Conservation (phyloP, 805 yeast genomes). For the Clavispora vitiphila region DNA sequence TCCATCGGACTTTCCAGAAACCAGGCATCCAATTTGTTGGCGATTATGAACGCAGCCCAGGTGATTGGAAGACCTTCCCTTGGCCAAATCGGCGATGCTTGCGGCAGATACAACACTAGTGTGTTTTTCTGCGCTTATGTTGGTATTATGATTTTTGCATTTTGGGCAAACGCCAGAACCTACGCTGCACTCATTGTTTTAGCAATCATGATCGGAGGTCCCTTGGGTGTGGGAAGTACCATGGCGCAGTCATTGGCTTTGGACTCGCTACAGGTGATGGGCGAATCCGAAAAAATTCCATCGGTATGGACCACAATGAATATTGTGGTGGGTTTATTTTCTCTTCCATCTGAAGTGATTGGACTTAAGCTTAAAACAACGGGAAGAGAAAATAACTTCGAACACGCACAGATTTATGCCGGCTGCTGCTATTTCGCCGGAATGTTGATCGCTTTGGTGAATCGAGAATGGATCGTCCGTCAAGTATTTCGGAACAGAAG, state of each 20-base stretch:
- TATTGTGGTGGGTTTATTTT: constrained; percentile 25
- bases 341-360: constrained; percentile 49
- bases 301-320: constrained; percentile 39
- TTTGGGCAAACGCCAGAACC: constrained; percentile 34
- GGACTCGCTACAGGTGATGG: constrained; percentile 10
- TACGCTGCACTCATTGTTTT: constrained; percentile 29
- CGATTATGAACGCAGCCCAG: constrained; percentile 39
- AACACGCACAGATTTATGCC: constrained; percentile 56
- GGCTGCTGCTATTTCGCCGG: constrained; percentile 47
- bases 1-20: constrained; percentile 39
- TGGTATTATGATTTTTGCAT: constrained; percentile 27
- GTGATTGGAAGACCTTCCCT: constrained; percentile 47
- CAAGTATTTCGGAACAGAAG: constrained; percentile 9
- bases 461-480: constrained; percentile 49
- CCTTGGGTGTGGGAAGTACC: constrained; percentile 27
- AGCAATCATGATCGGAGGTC: constrained; percentile 24
- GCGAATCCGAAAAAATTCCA: constrained; percentile 20
- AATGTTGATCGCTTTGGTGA: constrained; percentile 36
- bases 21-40: constrained; percentile 30
- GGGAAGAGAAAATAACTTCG: constrained; percentile 22
- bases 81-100: constrained; percentile 41
- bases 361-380: constrained; percentile 32
- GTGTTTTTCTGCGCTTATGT: constrained; percentile 16
- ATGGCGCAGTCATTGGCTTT: constrained; percentile 16
- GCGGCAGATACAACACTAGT: constrained; percentile 43